Percentiles rank a stretch among this genome's conserved stretches.
phyloP scores from a whole-genome alignment of 1,284 basidiomycete genomes.

The Hymenochaete sp. region DNA sequence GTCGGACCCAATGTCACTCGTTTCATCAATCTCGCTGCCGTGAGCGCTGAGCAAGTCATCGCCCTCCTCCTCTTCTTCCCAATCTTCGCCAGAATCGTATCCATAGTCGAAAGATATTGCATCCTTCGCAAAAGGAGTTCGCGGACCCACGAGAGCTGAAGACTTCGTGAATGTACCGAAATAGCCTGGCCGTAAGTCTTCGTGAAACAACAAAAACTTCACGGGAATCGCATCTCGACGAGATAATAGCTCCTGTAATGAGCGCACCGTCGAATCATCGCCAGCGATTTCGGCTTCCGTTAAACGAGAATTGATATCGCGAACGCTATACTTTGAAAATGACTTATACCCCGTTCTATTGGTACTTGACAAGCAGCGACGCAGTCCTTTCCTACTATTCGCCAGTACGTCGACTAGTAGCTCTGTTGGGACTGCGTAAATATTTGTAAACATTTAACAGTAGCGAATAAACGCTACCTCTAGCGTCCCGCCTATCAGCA shows the following conservation, averaged over 20 bases:
- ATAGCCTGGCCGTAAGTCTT: slow-evolving; percentile 76
- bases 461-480: slow-evolving; percentile 1
- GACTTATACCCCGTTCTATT: slow-evolving; percentile 13
- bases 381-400: slow-evolving; percentile 2
- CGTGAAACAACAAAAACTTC: slow-evolving; percentile 69
- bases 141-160: slow-evolving; percentile 60
- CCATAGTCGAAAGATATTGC: slow-evolving; percentile 65
- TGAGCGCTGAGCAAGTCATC: slow-evolving; percentile 62
- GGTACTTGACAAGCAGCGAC: background rate
- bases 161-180: slow-evolving; percentile 80
- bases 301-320: slow-evolving; percentile 48
- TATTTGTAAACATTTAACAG: background rate
- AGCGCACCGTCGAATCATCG: slow-evolving; percentile 53
- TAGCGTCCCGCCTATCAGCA: slow-evolving; percentile 1
- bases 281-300: slow-evolving; percentile 71
- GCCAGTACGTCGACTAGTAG: slow-evolving; percentile 4
- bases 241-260: slow-evolving; percentile 43
- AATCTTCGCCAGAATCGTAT: slow-evolving; percentile 81
- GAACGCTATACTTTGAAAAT: slow-evolving; percentile 38
- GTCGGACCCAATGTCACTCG: slow-evolving; percentile 48
- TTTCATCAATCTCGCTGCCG: slow-evolving; percentile 53
- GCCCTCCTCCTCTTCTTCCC: slow-evolving; percentile 69
- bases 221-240: slow-evolving; percentile 53
- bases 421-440: background rate
- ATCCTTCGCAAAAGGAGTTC: slow-evolving; percentile 69